Percentiles rank a stretch among this genome's conserved stretches.
Evolutionary conservation across 495 filamentous ascomycete genomes (phyloP).

Genomic region (Hypoxylon rickii): DNA sequence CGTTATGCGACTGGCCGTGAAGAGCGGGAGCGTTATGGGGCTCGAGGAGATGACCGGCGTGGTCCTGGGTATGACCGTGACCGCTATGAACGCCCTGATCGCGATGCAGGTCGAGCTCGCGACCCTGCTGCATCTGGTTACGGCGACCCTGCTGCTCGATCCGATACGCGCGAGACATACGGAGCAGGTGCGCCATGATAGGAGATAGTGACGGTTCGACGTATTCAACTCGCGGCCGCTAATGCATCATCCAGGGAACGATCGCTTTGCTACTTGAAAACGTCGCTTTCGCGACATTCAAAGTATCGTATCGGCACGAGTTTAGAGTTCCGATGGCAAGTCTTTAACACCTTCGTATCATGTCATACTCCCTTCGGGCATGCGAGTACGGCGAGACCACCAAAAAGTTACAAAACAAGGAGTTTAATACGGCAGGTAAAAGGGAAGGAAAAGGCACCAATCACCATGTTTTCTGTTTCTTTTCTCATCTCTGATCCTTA

Average conservation of each 20-base stretch:
- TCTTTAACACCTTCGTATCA: conserved; percentile 20
- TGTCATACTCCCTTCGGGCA: conserved; percentile 32
- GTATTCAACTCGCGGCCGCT: conserved; percentile 20
- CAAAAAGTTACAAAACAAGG: conserved; percentile 37
- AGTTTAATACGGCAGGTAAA: conserved; percentile 45
- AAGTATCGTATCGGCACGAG: conserved; percentile 8
- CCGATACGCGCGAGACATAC: conserved; percentile 66
- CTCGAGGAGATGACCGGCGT: conserved; percentile 55
- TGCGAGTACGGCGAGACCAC: conserved; percentile 37
- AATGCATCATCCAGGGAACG: conserved; percentile 33
- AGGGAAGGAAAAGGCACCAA: conserved; percentile 43
- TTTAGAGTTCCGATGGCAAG: conserved; percentile 18
- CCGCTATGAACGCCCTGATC: conserved; percentile 58
- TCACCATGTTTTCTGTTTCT: conserved; percentile 24
- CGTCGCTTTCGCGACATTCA: conserved; percentile 6
- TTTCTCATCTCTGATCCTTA: conserved; percentile 29
- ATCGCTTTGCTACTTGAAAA: conserved; percentile 21
- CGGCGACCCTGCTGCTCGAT: conserved; percentile 63
- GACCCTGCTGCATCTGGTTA: conserved; percentile 57
- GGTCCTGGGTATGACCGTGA: conserved; percentile 59
- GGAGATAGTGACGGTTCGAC: conserved; percentile 7
- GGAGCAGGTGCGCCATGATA: conserved; percentile 47
- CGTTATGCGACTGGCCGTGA: conserved; percentile 51
- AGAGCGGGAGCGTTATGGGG: conserved; percentile 47
- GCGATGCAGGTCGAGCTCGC: conserved; percentile 52